Conservation (phyloP, 805 yeast species). For the Wickerhamiella azymoides region DNA sequence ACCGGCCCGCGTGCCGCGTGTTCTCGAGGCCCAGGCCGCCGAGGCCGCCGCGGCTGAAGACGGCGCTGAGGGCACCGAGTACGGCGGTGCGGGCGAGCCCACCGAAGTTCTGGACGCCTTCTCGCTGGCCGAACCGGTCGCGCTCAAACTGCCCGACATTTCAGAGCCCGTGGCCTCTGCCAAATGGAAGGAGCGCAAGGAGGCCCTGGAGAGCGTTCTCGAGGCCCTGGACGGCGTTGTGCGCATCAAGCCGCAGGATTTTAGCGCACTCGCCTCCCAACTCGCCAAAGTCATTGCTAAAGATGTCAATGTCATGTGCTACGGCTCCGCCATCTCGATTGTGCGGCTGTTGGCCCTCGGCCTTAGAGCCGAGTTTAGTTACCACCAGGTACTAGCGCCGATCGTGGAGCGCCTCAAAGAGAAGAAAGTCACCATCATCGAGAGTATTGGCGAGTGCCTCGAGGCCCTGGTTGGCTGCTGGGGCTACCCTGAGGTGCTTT, state of each 20-base stretch:
- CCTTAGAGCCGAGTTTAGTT: constrained; percentile 38
- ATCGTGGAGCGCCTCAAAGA: constrained; percentile 77
- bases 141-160: constrained; percentile 62
- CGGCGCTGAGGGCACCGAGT: not conserved
- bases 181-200: constrained; percentile 90
- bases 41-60: constrained; percentile 2
- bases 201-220: constrained; percentile 32
- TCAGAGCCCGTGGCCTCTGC: constrained; percentile 39
- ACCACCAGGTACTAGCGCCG: constrained; percentile 41
- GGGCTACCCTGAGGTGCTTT: constrained; percentile 41
- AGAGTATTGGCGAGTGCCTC: constrained; percentile 52
- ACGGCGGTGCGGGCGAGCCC: constrained; percentile 5
- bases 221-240: constrained; percentile 26
- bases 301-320: constrained; percentile 85
- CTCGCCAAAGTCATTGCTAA: constrained; percentile 54
- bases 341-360: constrained; percentile 52
- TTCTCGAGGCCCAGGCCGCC: constrained; percentile 1
- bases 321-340: constrained; percentile 59
- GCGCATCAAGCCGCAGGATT: constrained; percentile 46
- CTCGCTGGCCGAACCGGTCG: constrained; percentile 42
- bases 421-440: constrained; percentile 65
- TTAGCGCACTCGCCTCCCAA: constrained; percentile 42
- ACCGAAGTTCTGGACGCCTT: constrained; percentile 41
- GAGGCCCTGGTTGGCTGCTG: constrained; percentile 46
- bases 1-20: constrained; percentile 7